phyloP scores from a whole-genome alignment of 352 stramenopile species.

The Phytophthora sp. region DNA sequence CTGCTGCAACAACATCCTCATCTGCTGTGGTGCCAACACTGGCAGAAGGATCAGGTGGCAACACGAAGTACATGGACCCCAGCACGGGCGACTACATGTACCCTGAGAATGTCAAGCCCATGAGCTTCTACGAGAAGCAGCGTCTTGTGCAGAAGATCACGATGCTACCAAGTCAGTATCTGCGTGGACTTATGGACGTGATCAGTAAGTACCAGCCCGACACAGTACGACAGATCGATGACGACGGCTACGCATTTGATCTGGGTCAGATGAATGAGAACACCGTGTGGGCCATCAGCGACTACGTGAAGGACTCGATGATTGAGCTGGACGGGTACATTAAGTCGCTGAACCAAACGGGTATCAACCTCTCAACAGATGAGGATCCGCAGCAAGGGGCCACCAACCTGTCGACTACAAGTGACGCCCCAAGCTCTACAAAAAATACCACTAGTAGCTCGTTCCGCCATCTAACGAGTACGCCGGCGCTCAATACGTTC shows the following conservation, averaged over 20 bases:
- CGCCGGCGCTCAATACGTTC: conserved; percentile 56
- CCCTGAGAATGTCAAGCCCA: conserved; percentile 81
- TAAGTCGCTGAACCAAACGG: conserved; percentile 60
- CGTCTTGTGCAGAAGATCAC: conserved; percentile 88
- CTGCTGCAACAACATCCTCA: neutral
- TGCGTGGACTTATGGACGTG: conserved; percentile 86
- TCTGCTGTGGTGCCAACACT: conserved; percentile 31
- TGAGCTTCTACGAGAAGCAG: conserved; percentile 88
- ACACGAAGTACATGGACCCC: conserved; percentile 72
- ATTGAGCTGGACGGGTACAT: conserved; percentile 88
- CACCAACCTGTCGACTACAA: conserved; percentile 21
- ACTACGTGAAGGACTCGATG: conserved; percentile 90
- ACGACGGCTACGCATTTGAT: conserved; percentile 89
- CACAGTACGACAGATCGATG: conserved; percentile 85
- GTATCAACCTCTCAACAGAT: conserved; percentile 35
- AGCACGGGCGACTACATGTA: conserved; percentile 87
- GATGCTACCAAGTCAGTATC: conserved; percentile 82
- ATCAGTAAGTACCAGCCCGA: conserved; percentile 91
- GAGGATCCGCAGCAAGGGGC: conserved; percentile 20
- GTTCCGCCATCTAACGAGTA: conserved; percentile 37
- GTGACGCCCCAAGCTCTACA: neutral
- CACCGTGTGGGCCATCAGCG: conserved; percentile 86
- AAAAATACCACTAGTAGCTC: neutral
- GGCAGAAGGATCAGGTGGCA: conserved; percentile 66
- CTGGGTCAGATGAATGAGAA: conserved; percentile 90